Percentiles rank a stretch among this genome's conserved stretches.
phyloP scores from a whole-genome alignment of 352 stramenopile genomes.

The Aphanomyces astaci region DNA sequence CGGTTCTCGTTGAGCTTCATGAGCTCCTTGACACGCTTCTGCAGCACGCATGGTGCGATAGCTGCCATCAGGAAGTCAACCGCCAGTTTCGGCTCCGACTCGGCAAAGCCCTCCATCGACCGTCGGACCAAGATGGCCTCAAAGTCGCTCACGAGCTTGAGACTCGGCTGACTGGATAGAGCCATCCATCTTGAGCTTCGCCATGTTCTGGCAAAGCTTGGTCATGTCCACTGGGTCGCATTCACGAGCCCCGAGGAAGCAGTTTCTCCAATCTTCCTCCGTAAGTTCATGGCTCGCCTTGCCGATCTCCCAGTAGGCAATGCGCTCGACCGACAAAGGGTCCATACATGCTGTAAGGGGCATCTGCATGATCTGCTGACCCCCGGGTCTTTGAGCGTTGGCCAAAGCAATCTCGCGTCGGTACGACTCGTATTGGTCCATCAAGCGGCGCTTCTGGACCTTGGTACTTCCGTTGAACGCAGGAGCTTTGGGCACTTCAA shows the following conservation, averaged over 20 bases:
- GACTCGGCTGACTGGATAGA: not conserved
- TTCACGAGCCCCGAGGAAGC: not conserved
- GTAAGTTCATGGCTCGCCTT: not conserved
- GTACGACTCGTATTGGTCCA: not conserved
- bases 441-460: not conserved
- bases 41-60: not conserved
- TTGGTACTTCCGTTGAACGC: not conserved
- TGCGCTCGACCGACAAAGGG: not conserved
- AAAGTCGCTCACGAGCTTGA: constrained; percentile 7
- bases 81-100: not conserved
- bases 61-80: constrained; percentile 1
- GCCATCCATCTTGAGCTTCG: not conserved
- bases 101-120: not conserved
- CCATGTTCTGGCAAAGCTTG: not conserved
- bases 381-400: not conserved
- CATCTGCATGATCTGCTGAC: not conserved
- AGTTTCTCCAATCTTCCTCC: not conserved
- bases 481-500: not conserved
- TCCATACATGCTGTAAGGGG: not conserved
- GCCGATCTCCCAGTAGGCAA: too few relatives aligned
- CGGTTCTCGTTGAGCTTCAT: not conserved
- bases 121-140: not conserved
- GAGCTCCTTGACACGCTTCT: not conserved
- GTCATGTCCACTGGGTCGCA: not conserved
- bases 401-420: not conserved